phyloP scores from a whole-genome alignment of 495 filamentous ascomycete species.

The Cairneyella variabilis region DNA sequence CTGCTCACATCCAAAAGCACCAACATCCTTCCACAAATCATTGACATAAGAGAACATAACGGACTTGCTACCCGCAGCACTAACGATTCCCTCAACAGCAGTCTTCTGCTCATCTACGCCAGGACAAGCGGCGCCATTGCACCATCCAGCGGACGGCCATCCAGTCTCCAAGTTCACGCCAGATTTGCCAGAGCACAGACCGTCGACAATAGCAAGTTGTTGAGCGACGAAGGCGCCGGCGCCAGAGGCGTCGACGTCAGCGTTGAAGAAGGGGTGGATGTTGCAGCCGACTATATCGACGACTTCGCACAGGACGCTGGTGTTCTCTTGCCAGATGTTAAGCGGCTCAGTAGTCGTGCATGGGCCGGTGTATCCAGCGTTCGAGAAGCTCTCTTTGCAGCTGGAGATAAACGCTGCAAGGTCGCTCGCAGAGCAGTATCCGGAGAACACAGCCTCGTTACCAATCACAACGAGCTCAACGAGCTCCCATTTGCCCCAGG shows the following conservation, averaged over 20 bases:
- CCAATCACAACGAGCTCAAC: slow-evolving; percentile 80
- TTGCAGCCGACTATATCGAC: slow-evolving; percentile 80
- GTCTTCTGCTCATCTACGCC: slow-evolving; percentile 59
- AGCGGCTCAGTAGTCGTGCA: slow-evolving; percentile 86
- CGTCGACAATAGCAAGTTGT: slow-evolving; percentile 63
- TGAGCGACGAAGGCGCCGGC: slow-evolving; percentile 70
- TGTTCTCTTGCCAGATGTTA: slow-evolving; percentile 58
- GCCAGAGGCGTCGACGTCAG: slow-evolving; percentile 47
- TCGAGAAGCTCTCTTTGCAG: slow-evolving; percentile 43
- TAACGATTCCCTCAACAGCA: slow-evolving; percentile 65
- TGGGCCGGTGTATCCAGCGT: slow-evolving; percentile 67
- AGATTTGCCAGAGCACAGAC: slow-evolving; percentile 59
- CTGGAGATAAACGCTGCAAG: slow-evolving; percentile 66
- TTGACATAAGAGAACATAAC: slow-evolving; percentile 79
- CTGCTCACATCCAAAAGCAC: slow-evolving; percentile 71
- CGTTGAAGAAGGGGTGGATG: slow-evolving; percentile 93
- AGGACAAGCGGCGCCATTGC: slow-evolving; percentile 70
- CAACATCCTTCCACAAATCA: slow-evolving; percentile 77
- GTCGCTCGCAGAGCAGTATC: slow-evolving; percentile 52
- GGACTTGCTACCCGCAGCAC: slow-evolving; percentile 48
- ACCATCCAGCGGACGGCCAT: slow-evolving; percentile 70
- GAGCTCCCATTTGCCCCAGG: slow-evolving; percentile 70
- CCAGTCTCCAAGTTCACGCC: slow-evolving; percentile 84
- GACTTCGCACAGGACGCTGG: slow-evolving; percentile 57
- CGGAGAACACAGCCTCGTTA: slow-evolving; percentile 83